phyloP scores from a whole-genome alignment of 495 filamentous ascomycete species.

The Aspergillus mulundensis region DNA sequence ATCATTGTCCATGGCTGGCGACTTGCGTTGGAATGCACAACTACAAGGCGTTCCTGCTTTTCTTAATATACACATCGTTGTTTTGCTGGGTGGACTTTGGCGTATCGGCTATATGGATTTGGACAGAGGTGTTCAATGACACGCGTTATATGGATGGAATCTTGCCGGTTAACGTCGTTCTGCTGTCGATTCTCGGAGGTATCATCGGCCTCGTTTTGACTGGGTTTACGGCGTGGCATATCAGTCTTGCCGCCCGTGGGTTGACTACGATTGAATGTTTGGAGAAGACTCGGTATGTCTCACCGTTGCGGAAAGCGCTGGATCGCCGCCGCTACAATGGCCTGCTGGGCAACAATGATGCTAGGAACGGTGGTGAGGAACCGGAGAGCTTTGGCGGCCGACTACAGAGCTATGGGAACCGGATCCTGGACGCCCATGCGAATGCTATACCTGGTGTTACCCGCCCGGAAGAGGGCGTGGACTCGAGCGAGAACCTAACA shows the following conservation, averaged over 20 bases:
- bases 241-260: slow-evolving; percentile 70
- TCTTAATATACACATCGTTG: slow-evolving; percentile 83
- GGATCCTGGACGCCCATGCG: slow-evolving; percentile 75
- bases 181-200: slow-evolving; percentile 78
- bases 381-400: slow-evolving; percentile 58
- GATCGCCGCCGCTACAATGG: slow-evolving; percentile 56
- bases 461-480: slow-evolving; percentile 74
- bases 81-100: slow-evolving; percentile 81
- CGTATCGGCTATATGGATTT: slow-evolving; percentile 72
- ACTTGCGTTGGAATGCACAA: slow-evolving; percentile 92
- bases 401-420: slow-evolving; percentile 65
- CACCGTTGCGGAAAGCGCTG: slow-evolving; percentile 66
- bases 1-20: slow-evolving; percentile 97
- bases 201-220: slow-evolving; percentile 86
- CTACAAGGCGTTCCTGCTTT: slow-evolving; percentile 92
- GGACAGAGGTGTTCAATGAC: slow-evolving; percentile 67
- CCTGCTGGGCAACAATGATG: slow-evolving; percentile 12
- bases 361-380: slow-evolving; percentile 36
- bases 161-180: slow-evolving; percentile 85
- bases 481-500: slow-evolving; percentile 29
- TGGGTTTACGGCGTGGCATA: slow-evolving; percentile 92
- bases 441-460: slow-evolving; percentile 80
- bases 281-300: slow-evolving; percentile 90
- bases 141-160: slow-evolving; percentile 60
- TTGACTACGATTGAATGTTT: slow-evolving; percentile 93